Evolutionary conservation across 169 alveolate species (phyloP), one percentile per base, ranked within the genome.

Genomic region (Cryptosporidium sp.): DNA sequence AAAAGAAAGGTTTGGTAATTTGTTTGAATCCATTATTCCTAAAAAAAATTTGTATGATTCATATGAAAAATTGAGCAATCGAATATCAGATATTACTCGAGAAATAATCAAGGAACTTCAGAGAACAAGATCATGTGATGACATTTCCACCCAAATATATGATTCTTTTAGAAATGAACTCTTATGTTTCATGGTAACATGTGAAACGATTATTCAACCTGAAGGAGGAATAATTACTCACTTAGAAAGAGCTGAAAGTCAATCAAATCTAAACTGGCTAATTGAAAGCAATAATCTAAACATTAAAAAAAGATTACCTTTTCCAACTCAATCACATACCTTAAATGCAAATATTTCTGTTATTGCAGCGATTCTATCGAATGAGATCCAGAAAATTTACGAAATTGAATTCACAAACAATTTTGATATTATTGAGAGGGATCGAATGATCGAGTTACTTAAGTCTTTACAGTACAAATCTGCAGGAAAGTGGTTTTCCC

Each of bases 121-220:
- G 21, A 52, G 70, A 62, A 43, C 65, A 37, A 65, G 29, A 43
- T 31, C 50, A 58, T 37, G 48, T 62, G 16, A 18, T 14, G 89
- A 65, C 2, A 18, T 65, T 21, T 61, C 18, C 12, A 18, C 35
- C 18, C 23, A 39, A 16, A 33, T 80, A 8, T 80, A 52, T 65
- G 89, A 80, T 18, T 39, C 62, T 41, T 80, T 80, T 39, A 59
- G 26, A 65, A 80, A 80, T 7, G 45, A 62, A 31, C 33, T 80
- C 16, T 80, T 80, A 33, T 65, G 52, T 65, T 80, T 80, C 43
- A 80, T 80, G 48, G 89, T 80, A 21, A 23, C 67, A 0, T 80
- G 89, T 21, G 89, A 65, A 39, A 80, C 89, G 6, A 35, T 80
- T 18, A 45, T 80, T n/a, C 89, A 80, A 65, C 74, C 89, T 0